phyloP scores from a whole-genome alignment of 495 filamentous ascomycete genomes.

The Daldinia bambusicola region DNA sequence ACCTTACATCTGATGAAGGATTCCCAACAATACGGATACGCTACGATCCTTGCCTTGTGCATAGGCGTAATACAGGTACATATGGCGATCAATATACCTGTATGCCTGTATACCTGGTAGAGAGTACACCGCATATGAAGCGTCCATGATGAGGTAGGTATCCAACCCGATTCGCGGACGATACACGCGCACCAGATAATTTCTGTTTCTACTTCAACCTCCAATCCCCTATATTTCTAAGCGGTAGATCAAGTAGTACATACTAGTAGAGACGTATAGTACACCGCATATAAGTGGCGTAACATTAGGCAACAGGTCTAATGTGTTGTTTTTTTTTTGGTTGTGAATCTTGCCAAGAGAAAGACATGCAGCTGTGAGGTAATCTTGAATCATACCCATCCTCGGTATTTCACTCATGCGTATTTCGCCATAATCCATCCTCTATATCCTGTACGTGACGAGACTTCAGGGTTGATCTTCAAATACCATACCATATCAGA shows the following conservation, averaged over 20 bases:
- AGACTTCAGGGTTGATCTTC: neutral
- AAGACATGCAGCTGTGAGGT: neutral
- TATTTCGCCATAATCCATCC: too few relatives aligned
- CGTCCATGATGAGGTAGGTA: neutral
- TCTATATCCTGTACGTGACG: neutral
- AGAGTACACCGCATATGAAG: neutral
- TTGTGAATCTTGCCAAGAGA: neutral
- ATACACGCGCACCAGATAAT: neutral
- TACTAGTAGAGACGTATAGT: neutral
- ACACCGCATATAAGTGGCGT: neutral
- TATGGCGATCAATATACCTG: neutral
- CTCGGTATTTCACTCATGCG: too few relatives aligned
- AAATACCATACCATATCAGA: too few relatives aligned
- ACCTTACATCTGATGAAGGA: neutral
- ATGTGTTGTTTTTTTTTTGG: neutral
- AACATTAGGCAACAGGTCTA: neutral
- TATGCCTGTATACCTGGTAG: neutral
- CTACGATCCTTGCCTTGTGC: neutral
- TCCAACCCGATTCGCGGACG: neutral
- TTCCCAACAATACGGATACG: slow-evolving; percentile 1
- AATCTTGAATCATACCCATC: neutral
- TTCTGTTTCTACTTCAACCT: neutral
- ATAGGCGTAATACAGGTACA: neutral
- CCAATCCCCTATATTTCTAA: neutral
- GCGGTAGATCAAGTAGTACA: neutral